Evolutionary conservation across 768 basidiomycete species (phyloP).

Genomic region (Sutorius australiensis): DNA sequence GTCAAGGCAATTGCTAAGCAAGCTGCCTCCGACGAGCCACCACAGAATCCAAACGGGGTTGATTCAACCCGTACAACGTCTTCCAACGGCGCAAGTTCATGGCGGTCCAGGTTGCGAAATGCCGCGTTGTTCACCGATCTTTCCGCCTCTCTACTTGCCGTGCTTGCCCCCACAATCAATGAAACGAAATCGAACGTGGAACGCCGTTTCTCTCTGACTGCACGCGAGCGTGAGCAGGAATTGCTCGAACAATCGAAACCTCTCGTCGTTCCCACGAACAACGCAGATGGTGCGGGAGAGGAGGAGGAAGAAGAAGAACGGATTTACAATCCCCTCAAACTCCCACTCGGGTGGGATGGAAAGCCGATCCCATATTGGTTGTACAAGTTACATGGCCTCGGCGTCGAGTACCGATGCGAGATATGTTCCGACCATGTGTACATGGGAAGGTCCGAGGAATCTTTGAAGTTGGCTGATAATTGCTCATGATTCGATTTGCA

Average conservation of each 20-base stretch:
- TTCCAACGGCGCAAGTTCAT: constrained; percentile 29
- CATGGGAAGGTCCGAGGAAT: constrained; percentile 74
- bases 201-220: constrained; percentile 92
- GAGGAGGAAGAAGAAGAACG: constrained; percentile 95
- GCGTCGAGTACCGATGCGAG: constrained; percentile 97
- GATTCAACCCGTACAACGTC: constrained; percentile 26
- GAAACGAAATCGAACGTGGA: constrained; percentile 97
- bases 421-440: constrained; percentile 97
- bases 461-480: neutral
- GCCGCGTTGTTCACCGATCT: constrained; percentile 74
- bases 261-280: constrained; percentile 45
- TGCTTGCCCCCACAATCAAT: constrained; percentile 62
- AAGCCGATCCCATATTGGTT: constrained; percentile 99
- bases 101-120: constrained; percentile 51
- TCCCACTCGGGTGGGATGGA: constrained; percentile 97
- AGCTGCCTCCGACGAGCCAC: constrained; percentile 38
- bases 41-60: constrained; percentile 34
- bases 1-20: constrained; percentile 83
- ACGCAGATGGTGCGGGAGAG: constrained; percentile 48
- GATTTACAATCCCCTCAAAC: constrained; percentile 96
- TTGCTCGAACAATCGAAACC: constrained; percentile 65
- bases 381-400: constrained; percentile 95
- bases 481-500: constrained; percentile 16
- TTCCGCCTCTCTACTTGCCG: constrained; percentile 58
- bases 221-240: constrained; percentile 96